phyloP scores from a whole-genome alignment of 2,329 filamentous ascomycete species.

The Phaeosphaeriaceae sp. region DNA sequence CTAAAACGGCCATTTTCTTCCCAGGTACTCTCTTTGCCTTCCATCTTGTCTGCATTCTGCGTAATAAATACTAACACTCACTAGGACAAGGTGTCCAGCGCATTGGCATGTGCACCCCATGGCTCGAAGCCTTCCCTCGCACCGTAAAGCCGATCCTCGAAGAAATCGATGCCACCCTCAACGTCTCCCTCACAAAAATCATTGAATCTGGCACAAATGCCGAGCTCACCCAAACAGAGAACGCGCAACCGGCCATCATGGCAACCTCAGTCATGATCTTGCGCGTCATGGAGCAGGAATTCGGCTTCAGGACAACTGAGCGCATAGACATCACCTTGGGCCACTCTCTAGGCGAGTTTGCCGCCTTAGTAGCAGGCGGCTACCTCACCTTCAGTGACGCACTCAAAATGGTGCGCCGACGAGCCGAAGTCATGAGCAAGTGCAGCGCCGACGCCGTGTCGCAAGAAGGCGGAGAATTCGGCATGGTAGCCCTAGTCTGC shows the following conservation, averaged over 20 bases:
- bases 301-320: slow-evolving; percentile 73
- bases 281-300: slow-evolving; percentile 83
- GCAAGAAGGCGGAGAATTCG: slow-evolving; percentile 78
- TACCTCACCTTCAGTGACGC: slow-evolving; percentile 81
- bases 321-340: slow-evolving; percentile 84
- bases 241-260: slow-evolving; percentile 96
- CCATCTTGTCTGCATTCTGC: background rate
- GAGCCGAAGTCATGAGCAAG: slow-evolving; percentile 82
- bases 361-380: slow-evolving; percentile 83
- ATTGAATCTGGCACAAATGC: slow-evolving; percentile 82
- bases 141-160: slow-evolving; percentile 79
- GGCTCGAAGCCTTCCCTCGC: slow-evolving; percentile 83
- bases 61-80: slow-evolving; percentile 13
- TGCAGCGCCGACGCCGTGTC: slow-evolving; percentile 72
- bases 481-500: slow-evolving; percentile 92
- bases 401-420: slow-evolving; percentile 74
- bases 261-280: slow-evolving; percentile 90
- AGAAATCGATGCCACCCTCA: slow-evolving; percentile 80
- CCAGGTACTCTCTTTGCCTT: slow-evolving; percentile 34
- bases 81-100: slow-evolving; percentile 87
- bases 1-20: slow-evolving; percentile 49
- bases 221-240: slow-evolving; percentile 78
- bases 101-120: slow-evolving; percentile 84
- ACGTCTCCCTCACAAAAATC: slow-evolving; percentile 75
- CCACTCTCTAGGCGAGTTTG: slow-evolving; percentile 92